These are phyloP conservation scores for Russula abietina DNA, from an alignment of 768 basidiomycete species.

Conservation along the genomic window DNA sequence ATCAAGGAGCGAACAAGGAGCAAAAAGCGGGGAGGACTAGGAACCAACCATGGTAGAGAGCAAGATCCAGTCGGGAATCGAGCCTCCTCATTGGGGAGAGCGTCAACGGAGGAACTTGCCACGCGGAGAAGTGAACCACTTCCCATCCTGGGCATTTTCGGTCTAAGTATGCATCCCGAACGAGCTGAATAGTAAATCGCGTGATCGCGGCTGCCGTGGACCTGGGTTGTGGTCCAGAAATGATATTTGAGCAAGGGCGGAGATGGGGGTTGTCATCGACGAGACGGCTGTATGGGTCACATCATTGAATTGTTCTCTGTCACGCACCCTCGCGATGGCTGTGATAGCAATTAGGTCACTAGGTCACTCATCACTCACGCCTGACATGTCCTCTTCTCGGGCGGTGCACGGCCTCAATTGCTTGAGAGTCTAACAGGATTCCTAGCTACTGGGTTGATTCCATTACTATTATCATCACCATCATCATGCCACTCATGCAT, in stretches of 20 bases:
- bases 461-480: too few relatives aligned
- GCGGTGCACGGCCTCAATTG: constrained; percentile 11
- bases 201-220: background rate
- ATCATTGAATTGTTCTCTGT: background rate
- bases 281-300: background rate
- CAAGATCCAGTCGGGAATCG: background rate
- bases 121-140: background rate
- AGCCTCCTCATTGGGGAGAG: background rate
- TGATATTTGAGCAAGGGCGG: background rate
- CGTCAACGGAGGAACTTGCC: background rate
- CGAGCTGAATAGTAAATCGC: background rate
- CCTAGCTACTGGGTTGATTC: too few relatives aligned
- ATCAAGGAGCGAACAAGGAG: background rate
- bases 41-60: background rate
- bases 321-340: background rate
- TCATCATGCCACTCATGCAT: background rate
- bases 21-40: background rate
- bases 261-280: background rate
- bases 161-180: too few relatives aligned
- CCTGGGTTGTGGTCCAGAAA: background rate
- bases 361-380: too few relatives aligned
- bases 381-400: background rate
- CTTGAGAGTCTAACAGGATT: background rate
- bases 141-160: background rate
- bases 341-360: background rate